Evolutionary conservation across 768 basidiomycete species (phyloP).

Genomic region (Hortiboletus flavorubellus): DNA sequence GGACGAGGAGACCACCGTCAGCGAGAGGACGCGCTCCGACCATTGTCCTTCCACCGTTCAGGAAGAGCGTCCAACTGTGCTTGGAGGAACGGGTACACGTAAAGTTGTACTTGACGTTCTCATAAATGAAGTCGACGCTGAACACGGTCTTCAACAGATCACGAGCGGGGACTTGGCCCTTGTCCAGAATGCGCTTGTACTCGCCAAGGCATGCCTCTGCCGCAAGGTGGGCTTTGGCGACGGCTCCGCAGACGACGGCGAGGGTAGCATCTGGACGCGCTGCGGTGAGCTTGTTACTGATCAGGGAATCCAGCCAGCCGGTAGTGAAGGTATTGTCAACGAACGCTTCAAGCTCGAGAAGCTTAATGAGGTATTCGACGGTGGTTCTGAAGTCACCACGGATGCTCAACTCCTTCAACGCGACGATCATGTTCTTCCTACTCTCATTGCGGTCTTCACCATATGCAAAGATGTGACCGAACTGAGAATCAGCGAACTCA

Average conservation of each 20-base stretch:
- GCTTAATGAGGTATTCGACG: slow-evolving; percentile 98
- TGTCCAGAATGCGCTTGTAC: slow-evolving; percentile 94
- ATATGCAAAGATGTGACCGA: slow-evolving; percentile 98
- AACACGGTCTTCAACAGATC: slow-evolving; percentile 97
- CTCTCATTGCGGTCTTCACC: slow-evolving; percentile 94
- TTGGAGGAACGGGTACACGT: slow-evolving; percentile 89
- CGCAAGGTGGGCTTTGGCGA: slow-evolving; percentile 89
- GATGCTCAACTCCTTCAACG: slow-evolving; percentile 96
- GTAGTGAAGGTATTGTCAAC: slow-evolving; percentile 97
- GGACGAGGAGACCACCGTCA: slow-evolving; percentile 90
- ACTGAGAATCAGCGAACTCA: slow-evolving; percentile 98
- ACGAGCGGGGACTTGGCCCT: slow-evolving; percentile 94
- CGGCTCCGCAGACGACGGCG: slow-evolving; percentile 94
- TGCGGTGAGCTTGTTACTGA: slow-evolving; percentile 95
- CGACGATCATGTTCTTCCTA: slow-evolving; percentile 99
- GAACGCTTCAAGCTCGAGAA: slow-evolving; percentile 94
- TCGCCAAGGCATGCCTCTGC: slow-evolving; percentile 88
- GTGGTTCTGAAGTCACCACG: slow-evolving; percentile 98
- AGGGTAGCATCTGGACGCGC: slow-evolving; percentile 92
- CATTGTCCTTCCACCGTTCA: slow-evolving; percentile 91
- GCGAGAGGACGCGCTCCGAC: slow-evolving; percentile 91
- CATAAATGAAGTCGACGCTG: slow-evolving; percentile 96
- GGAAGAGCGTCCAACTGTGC: slow-evolving; percentile 89
- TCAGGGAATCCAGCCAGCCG: slow-evolving; percentile 96
- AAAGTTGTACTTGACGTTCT: slow-evolving; percentile 92